phyloP scores from a whole-genome alignment of 2,329 filamentous ascomycete species.

The Colletotrichum tropicale region DNA sequence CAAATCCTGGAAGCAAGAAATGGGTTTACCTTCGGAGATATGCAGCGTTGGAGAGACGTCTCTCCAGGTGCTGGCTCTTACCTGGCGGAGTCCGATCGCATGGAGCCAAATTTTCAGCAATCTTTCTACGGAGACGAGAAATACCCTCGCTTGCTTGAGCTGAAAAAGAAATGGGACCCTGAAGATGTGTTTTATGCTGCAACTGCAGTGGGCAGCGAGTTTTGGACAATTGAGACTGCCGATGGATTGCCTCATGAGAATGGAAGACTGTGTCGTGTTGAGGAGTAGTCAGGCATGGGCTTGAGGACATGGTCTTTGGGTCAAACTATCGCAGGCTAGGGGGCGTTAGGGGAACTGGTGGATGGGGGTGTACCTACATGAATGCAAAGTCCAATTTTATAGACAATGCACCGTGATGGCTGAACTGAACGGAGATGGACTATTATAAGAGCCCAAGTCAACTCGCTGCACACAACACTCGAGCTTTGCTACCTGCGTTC shows the following conservation, averaged over 20 bases:
- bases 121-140: slow-evolving; percentile 31
- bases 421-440: background rate
- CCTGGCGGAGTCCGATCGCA: slow-evolving; percentile 33
- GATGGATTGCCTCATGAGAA: slow-evolving; percentile 9
- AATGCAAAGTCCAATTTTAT: background rate
- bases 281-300: background rate
- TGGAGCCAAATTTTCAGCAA: slow-evolving; percentile 32
- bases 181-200: slow-evolving; percentile 30
- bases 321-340: background rate
- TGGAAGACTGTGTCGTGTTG: background rate
- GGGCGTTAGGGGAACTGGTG: background rate
- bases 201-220: slow-evolving; percentile 31
- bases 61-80: slow-evolving; percentile 29
- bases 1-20: slow-evolving; percentile 23
- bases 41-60: slow-evolving; percentile 31
- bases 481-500: background rate
- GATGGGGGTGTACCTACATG: background rate
- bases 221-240: slow-evolving; percentile 18
- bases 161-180: slow-evolving; percentile 35
- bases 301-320: background rate
- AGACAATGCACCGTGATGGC: background rate
- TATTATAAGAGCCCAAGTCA: background rate
- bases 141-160: slow-evolving; percentile 27
- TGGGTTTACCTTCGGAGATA: slow-evolving; percentile 32
- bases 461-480: background rate